Evolutionary conservation across 768 basidiomycete genomes (phyloP), one percentile per base, ranked within the genome.

Genomic region (Sutorius australiensis): DNA sequence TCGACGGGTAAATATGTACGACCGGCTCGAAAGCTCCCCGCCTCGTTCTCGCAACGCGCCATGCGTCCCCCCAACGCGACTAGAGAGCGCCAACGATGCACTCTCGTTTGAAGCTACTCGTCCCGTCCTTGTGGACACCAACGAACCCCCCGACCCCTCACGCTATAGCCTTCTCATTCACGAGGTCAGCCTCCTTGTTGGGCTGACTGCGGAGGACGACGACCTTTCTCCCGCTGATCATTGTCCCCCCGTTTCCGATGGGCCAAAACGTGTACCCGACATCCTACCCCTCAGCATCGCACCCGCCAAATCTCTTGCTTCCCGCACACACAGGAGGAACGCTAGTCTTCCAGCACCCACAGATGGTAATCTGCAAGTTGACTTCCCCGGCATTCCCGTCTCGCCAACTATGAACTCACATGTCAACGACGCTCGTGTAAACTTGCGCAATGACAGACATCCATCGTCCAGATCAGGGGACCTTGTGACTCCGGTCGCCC

Each of bases 181-280:
- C 14, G 70, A 71, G 28, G 66, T 71, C 14, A 64, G 68, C 47
- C 57, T 64, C 36, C 68, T 69, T 40, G 60, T 71, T 13, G 69
- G 68, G 19, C 45, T 69, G 17, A n/a, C 69, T 6, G 16, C 53
- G 1, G 66, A 67, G 1, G 50, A 66, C 16, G 60, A 55, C 19
- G 32, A 36, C 31, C 31, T 43, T n/a, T 41, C 46, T 3, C 38
- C 47, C 24, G 48, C 33, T 21, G 52, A 55, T n/a, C n/a, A 6
- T 32, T 38, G 31, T 40, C 43, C 48, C 24, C 45, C 36, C 28
- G 45, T 47, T 31, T 43, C 43, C 34, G 42, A 36, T 24, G 34
- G 27, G 36, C 16, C 58, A 33, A 44, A 33, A 31, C 51, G 33
- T 28, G 21, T 33, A 44, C 48, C 55, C 41, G 53, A 60, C 54